phyloP scores from a whole-genome alignment of 352 stramenopile species.

The Globisporangium heterothallicum region DNA sequence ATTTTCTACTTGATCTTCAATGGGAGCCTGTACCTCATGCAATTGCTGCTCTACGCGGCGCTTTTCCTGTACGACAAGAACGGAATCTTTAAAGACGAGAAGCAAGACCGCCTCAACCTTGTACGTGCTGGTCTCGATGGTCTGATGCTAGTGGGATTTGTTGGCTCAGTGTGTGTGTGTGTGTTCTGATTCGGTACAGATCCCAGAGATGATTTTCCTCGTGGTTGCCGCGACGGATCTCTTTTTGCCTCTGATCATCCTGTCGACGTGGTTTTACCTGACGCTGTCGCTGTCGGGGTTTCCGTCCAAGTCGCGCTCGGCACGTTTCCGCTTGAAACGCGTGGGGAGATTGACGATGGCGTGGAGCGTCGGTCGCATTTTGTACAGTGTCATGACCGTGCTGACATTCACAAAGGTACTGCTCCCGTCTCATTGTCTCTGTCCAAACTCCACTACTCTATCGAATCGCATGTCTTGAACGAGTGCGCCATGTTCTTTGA shows the following conservation, averaged over 20 bases:
- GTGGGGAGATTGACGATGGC: constrained; percentile 64
- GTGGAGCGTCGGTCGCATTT: constrained; percentile 81
- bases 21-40: constrained; percentile 78
- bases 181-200: constrained; percentile 24
- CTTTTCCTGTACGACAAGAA: constrained; percentile 84
- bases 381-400: constrained; percentile 86
- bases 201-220: constrained; percentile 75
- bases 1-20: constrained; percentile 93
- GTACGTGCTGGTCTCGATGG: constrained; percentile 32
- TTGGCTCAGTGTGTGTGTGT: neutral
- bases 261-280: constrained; percentile 88
- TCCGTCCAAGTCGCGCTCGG: constrained; percentile 69
- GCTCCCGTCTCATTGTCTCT: neutral
- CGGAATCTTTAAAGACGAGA: constrained; percentile 75
- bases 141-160: too few species aligned
- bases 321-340: constrained; percentile 46
- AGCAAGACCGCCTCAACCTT: constrained; percentile 61
- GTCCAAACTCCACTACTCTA: too few species aligned
- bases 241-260: constrained; percentile 84
- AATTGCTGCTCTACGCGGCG: constrained; percentile 86
- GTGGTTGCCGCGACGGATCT: constrained; percentile 82
- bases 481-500: neutral
- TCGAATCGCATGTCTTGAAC: neutral
- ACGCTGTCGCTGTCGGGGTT: constrained; percentile 86
- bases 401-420: constrained; percentile 81